These are phyloP conservation scores for Dothistroma pini DNA, from an alignment of 2,329 filamentous ascomycete species.

Conservation along the genomic window DNA sequence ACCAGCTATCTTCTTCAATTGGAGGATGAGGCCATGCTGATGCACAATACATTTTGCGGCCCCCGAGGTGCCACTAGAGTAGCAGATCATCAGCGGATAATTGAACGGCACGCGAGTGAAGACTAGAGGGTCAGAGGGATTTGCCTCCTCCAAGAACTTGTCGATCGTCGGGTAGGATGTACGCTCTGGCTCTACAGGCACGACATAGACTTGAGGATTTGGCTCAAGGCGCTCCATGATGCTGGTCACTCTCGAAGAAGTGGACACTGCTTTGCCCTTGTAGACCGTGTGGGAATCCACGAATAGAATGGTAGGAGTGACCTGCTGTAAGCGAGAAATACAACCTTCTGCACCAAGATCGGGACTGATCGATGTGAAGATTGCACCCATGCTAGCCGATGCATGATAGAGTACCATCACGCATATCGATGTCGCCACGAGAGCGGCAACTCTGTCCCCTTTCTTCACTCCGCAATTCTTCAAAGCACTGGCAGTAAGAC, in stretches of 20 bases:
- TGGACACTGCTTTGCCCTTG: conserved; percentile 38
- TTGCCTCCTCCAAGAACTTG: conserved; percentile 35
- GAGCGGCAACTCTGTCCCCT: conserved; percentile 40
- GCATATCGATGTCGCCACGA: conserved; percentile 44
- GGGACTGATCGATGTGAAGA: conserved; percentile 45
- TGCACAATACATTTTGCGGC: conserved; percentile 44
- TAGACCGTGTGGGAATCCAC: conserved; percentile 41
- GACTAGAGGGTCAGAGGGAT: conserved; percentile 31
- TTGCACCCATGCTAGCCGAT: conserved; percentile 41
- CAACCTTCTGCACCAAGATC: conserved; percentile 41
- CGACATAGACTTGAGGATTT: conserved; percentile 28
- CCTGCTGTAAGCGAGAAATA: conserved; percentile 40
- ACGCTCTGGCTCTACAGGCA: conserved; percentile 24
- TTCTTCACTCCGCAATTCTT: conserved; percentile 37
- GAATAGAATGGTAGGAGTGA: conserved; percentile 41
- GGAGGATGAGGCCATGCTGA: conserved; percentile 40
- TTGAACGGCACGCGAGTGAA: conserved; percentile 42
- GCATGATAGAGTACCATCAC: conserved; percentile 42
- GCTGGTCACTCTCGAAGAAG: conserved; percentile 32
- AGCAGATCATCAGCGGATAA: conserved; percentile 44
- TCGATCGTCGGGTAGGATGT: conserved; percentile 19
- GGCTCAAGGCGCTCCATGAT: conserved; percentile 32
- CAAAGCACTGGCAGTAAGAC: conserved; percentile 38
- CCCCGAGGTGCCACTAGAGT: conserved; percentile 43
- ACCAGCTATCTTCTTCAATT: conserved; percentile 42